Conservation (phyloP, 441 rosid species). For the Syzygium malaccense region DNA sequence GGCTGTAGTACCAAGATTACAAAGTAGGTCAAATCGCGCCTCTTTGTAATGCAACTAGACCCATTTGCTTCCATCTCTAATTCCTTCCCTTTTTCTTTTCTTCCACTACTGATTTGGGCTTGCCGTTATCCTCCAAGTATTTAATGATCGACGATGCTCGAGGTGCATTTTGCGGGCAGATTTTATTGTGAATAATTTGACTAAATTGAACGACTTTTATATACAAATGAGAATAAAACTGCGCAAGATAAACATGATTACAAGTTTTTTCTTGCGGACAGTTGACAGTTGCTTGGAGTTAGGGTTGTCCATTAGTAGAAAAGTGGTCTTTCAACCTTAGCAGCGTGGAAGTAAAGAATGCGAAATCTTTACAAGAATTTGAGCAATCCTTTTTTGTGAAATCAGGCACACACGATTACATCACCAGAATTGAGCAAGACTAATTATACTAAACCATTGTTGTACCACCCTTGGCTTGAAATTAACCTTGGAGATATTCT, state of each 20-base stretch:
- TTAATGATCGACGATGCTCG: background rate
- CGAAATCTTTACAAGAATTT: too few species aligned
- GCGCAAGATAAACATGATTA: background rate
- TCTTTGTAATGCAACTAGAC: background rate
- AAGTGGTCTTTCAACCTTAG: background rate
- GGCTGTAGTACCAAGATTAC: background rate
- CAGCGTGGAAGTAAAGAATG: background rate
- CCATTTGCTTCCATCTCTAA: background rate
- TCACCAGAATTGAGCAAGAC: too few species aligned
- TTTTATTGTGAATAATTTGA: background rate
- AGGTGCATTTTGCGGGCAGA: background rate
- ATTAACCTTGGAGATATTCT: background rate
- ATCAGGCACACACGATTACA: too few species aligned
- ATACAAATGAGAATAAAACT: background rate
- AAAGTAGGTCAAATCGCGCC: background rate
- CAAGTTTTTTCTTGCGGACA: background rate
- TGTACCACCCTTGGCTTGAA: background rate
- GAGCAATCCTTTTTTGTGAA: too few species aligned
- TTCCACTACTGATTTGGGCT: background rate
- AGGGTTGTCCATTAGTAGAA: background rate
- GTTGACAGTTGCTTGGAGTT: background rate
- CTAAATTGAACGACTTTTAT: background rate
- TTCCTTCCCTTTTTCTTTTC: background rate
- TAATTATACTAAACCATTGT: too few species aligned
- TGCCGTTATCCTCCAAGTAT: background rate